phyloP scores from a whole-genome alignment of 2,329 filamentous ascomycete species.

The Dactylellina sp. region DNA sequence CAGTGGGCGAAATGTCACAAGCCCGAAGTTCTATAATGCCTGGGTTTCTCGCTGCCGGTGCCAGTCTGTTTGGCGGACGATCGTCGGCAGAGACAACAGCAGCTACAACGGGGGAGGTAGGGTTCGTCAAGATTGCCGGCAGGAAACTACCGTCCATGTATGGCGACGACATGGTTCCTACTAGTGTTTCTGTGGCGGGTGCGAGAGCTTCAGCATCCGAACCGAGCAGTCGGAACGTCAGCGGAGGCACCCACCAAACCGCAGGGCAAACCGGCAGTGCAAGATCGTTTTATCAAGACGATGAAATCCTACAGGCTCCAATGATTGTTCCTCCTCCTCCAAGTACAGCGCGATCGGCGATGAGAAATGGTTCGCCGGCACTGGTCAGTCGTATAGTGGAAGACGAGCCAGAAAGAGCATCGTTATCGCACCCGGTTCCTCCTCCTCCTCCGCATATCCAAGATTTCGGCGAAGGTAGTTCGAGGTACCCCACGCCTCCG shows the following conservation, averaged over 20 bases:
- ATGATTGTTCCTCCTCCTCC: conserved; percentile 21
- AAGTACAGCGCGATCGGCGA: conserved; percentile 31
- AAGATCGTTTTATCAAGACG: conserved; percentile 37
- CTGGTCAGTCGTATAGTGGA: conserved; percentile 41
- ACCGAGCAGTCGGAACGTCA: conserved; percentile 47
- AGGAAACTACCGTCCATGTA: conserved; percentile 53
- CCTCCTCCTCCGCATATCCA: conserved; percentile 18
- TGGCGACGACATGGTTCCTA: conserved; percentile 50
- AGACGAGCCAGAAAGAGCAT: conserved; percentile 27
- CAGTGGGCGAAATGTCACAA: conserved; percentile 49
- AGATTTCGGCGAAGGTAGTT: conserved; percentile 42
- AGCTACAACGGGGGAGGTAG: conserved; percentile 27
- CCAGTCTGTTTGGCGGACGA: conserved; percentile 33
- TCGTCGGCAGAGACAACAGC: conserved; percentile 37
- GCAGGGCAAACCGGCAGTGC: conserved; percentile 24
- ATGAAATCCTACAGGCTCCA: conserved; percentile 33
- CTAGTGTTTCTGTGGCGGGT: conserved; percentile 36
- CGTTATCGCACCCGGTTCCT: conserved; percentile 4
- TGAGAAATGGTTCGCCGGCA: conserved; percentile 49
- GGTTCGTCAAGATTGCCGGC: conserved; percentile 52
- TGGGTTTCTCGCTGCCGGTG: conserved; percentile 22
- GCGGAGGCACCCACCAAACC: conserved; percentile 45
- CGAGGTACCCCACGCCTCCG: conserved; percentile 46
- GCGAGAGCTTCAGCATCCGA: conserved; percentile 51
- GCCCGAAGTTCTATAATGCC: conserved; percentile 45